Evolutionary conservation across 2,329 filamentous ascomycete genomes (phyloP).

Genomic region (Eutypa lata): DNA sequence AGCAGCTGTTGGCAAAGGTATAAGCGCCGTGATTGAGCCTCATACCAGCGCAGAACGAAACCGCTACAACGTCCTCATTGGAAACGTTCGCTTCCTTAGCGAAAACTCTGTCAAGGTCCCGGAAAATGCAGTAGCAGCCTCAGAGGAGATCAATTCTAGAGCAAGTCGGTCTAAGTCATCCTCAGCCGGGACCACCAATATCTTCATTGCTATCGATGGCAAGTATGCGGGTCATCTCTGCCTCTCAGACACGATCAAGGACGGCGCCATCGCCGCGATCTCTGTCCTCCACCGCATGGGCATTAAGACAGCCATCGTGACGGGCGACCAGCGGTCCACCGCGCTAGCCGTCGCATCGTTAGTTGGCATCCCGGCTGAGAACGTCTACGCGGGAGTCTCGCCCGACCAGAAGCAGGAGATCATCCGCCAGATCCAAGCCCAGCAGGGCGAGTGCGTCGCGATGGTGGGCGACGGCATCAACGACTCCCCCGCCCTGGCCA

Average conservation of each 20-base stretch:
- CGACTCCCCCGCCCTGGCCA: constrained; percentile 91
- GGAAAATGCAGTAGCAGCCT: constrained; percentile 58
- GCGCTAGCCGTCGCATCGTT: constrained; percentile 78
- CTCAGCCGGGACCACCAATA: constrained; percentile 75
- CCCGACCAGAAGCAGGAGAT: constrained; percentile 90
- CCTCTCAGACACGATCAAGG: constrained; percentile 88
- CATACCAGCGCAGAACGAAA: constrained; percentile 62
- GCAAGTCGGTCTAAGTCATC: constrained; percentile 36
- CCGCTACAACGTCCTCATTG: constrained; percentile 77
- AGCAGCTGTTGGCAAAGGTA: constrained; percentile 78
- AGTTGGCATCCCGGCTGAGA: constrained; percentile 72
- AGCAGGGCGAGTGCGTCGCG: constrained; percentile 72
- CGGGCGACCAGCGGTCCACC: constrained; percentile 83
- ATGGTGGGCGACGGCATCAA: constrained; percentile 99
- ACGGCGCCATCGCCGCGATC: constrained; percentile 77
- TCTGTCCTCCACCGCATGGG: constrained; percentile 80
- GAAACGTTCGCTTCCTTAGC: constrained; percentile 75
- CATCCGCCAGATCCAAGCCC: constrained; percentile 69
- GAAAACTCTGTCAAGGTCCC: constrained; percentile 68
- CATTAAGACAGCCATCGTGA: constrained; percentile 86
- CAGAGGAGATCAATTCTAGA: constrained; percentile 54
- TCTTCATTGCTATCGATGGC: constrained; percentile 85
- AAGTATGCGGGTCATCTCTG: constrained; percentile 78
- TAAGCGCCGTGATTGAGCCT: constrained; percentile 79
- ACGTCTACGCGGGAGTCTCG: constrained; percentile 83